Conservation (phyloP, 176 grass and related monocot species). For the Phragmites australis region DNA sequence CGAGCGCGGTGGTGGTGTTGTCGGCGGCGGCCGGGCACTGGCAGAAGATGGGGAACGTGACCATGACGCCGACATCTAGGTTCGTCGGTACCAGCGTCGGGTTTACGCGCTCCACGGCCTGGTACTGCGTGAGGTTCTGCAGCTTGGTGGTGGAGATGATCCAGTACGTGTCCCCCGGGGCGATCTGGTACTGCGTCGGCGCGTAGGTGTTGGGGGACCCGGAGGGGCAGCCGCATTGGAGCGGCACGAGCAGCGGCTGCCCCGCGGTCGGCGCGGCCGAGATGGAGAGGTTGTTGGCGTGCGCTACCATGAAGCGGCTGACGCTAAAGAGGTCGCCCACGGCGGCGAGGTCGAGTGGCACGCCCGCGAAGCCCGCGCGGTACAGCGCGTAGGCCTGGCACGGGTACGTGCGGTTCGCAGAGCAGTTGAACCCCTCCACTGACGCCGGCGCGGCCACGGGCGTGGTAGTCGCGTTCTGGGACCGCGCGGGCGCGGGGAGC, state of each 20-base stretch:
- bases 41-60: slow-evolving; percentile 89
- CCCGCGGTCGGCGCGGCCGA: slow-evolving; percentile 32
- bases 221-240: slow-evolving; percentile 61
- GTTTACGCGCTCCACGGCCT: slow-evolving; percentile 78
- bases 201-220: slow-evolving; percentile 55
- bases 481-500: slow-evolving; percentile 16
- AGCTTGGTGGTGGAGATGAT: slow-evolving; percentile 67
- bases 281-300: slow-evolving; percentile 68
- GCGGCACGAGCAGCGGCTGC: slow-evolving; percentile 78
- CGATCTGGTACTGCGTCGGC: slow-evolving; percentile 66
- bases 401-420: slow-evolving; percentile 54
- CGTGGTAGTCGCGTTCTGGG: slow-evolving; percentile 20
- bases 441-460: slow-evolving; percentile 35
- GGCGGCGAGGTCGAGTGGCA: slow-evolving; percentile 46
- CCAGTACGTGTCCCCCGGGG: slow-evolving; percentile 62
- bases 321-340: slow-evolving; percentile 66
- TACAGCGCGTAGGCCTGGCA: slow-evolving; percentile 91
- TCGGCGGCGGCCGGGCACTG: slow-evolving; percentile 56
- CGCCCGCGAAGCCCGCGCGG: slow-evolving; percentile 40
- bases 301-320: slow-evolving; percentile 80
- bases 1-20: slow-evolving; percentile 55
- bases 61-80: slow-evolving; percentile 57
- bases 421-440: slow-evolving; percentile 70
- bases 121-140: slow-evolving; percentile 83
- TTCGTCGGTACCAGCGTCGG: slow-evolving; percentile 55